These are phyloP conservation scores for Cucurbita pepo DNA, from an alignment of 306 rosid species.

Conservation along the genomic window DNA sequence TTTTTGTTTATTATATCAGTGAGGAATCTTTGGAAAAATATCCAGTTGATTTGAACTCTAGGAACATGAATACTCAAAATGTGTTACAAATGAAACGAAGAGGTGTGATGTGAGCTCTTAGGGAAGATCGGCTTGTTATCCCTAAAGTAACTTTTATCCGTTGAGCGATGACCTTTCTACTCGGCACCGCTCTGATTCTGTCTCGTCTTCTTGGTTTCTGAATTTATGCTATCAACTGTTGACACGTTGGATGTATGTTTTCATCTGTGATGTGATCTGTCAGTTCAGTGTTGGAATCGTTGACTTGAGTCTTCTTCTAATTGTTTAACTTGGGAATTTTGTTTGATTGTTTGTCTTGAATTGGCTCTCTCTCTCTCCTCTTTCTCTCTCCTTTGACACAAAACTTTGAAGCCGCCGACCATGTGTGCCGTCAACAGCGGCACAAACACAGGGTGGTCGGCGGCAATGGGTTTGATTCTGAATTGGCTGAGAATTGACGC, in stretches of 20 bases:
- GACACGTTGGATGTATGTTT: not conserved
- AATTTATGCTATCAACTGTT: not conserved
- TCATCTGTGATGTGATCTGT: not conserved
- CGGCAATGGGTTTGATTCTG: slow-evolving; percentile 21
- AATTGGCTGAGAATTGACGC: slow-evolving; percentile 47
- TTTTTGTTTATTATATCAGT: not conserved
- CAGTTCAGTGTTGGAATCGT: not conserved
- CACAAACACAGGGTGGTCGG: slow-evolving; percentile 45
- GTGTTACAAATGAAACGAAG: not conserved
- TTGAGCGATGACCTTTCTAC: no score
- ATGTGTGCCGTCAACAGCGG: slow-evolving; percentile 82
- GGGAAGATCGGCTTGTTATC: no score
- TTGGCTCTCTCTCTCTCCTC: not conserved
- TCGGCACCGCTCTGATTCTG: not conserved
- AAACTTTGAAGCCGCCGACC: slow-evolving; percentile 69
- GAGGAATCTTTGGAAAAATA: not conserved
- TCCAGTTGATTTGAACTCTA: not conserved
- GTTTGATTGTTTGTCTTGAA: not conserved
- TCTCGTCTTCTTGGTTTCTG: not conserved
- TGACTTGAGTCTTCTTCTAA: not conserved
- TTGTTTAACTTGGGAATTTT: not conserved
- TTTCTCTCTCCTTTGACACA: slow-evolving; percentile 29
- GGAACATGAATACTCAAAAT: not conserved
- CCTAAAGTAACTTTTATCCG: no score
- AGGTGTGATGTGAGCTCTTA: not conserved